A percentile compares a stretch with the other conserved stretches of the same genome.
These are phyloP conservation scores for Fusarium ramigenum DNA, from an alignment of 2,329 filamentous ascomycete species.

Conservation along the genomic window DNA sequence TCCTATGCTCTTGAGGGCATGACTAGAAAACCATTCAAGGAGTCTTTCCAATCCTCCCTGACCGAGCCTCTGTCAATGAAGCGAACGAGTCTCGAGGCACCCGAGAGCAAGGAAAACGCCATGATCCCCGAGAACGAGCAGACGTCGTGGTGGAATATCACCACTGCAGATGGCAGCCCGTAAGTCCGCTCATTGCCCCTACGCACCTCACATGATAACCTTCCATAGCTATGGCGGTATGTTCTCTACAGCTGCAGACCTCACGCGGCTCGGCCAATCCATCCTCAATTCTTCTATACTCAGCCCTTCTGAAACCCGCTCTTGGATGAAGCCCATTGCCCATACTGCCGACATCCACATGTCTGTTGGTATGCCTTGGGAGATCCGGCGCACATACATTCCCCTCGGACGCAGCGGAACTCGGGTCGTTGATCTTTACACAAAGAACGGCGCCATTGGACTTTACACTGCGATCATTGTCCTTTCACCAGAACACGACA, in stretches of 20 bases:
- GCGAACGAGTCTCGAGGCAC: background rate
- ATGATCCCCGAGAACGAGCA: background rate
- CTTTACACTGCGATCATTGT: background rate
- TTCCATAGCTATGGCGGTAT: background rate
- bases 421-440: background rate
- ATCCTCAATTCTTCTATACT: constrained; percentile 5
- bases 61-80: background rate
- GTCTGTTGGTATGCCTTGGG: constrained; percentile 20
- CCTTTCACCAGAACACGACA: background rate
- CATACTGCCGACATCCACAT: constrained; percentile 1
- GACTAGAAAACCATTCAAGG: background rate
- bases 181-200: background rate
- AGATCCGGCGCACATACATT: background rate
- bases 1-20: constrained; percentile 10
- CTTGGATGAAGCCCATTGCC: constrained; percentile 6
- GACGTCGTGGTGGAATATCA: background rate
- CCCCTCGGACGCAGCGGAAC: background rate
- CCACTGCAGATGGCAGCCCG: background rate
- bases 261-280: constrained; percentile 1
- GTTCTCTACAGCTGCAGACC: constrained; percentile 10
- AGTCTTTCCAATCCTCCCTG: background rate
- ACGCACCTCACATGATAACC: accelerated
- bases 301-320: background rate
- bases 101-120: background rate
- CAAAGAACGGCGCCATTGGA: background rate